Conservation (phyloP, 345 rosid species). For the Eucalyptus grandis region DNA sequence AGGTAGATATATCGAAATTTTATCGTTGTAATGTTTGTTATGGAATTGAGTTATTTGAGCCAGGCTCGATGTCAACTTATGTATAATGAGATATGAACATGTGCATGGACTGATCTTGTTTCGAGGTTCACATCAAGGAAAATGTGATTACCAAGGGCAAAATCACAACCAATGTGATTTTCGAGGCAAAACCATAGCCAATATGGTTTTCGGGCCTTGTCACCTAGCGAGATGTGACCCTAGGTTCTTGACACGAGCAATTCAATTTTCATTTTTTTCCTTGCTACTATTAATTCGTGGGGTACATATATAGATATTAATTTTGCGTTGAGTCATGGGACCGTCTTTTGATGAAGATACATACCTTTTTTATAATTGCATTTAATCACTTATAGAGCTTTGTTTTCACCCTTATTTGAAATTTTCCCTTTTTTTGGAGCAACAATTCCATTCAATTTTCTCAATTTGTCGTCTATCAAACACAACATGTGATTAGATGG, state of each 20-base stretch:
- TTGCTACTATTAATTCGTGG: too few relatives aligned
- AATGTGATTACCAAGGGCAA: fast-evolving
- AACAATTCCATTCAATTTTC: too few relatives aligned
- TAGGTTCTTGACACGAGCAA: too few relatives aligned
- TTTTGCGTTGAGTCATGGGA: too few relatives aligned
- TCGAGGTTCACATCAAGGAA: neutral
- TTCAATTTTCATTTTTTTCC: too few relatives aligned
- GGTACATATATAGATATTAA: too few relatives aligned
- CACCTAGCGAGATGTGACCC: neutral
- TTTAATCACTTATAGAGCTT: neutral
- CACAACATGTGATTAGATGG: neutral
- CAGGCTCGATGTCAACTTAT: neutral
- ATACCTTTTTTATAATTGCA: too few relatives aligned
- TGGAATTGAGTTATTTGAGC: neutral
- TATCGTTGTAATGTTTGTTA: too few relatives aligned
- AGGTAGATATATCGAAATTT: neutral
- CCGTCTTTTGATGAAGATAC: too few relatives aligned
- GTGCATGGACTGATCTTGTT: neutral
- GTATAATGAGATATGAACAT: too few relatives aligned
- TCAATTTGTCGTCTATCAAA: neutral
- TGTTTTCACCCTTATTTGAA: fast-evolving
- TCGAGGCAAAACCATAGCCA: neutral
- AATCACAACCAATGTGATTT: fast-evolving
- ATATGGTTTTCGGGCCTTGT: neutral
- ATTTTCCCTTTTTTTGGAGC: too few relatives aligned